Base-by-base conservation (phyloP, 805 yeast species). In the Barnettozyma wickerhamii region DNA sequence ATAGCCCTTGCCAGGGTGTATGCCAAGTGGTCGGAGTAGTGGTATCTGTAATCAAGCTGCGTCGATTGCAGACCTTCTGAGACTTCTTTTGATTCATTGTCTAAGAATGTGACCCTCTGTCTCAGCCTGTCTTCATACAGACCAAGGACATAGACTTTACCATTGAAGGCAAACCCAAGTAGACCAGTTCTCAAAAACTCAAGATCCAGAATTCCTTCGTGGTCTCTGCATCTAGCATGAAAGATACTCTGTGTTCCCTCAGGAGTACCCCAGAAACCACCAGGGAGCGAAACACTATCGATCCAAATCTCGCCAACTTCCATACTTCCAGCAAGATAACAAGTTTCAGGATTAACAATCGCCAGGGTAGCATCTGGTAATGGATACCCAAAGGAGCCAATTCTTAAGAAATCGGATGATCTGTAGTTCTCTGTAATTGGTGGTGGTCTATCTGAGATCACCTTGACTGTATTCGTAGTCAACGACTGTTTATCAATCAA, bases 241-340 rank as follows among this genome's bases (percentile, higher is more conserved):
- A 88, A 88, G 2, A 87, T 82, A 45, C 71, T 73, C 43, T 77
- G 80, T 0, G 95, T 84, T 33, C 84, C 87, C 37, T 65, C 77
- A 19, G 64, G 80, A 15, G 75, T 60, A 1, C 79, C 90, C 81
- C 89, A 88, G 55, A 84, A 86, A 0, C 95, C 96, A 13, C 95
- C 96, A 2, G 95, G 81, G 6, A 93, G 64, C 45, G 95, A 84
- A 2, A 91, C 91, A 32, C 95, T 83, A 53, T 90, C 96, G n/a
- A 93, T 85, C 98, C 98, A 93, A 26, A 93, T 81, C 60, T 93
- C 99, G 20, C 99, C 99, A 13, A 93, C 86, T 47, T 84, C 87
- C 54, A 85, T 76, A 35, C 74, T 81, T 3, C 80, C 78, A 5
- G 87, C 84, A 14, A 93, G 65, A 2, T 81, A 68, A 28, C 81